Evolutionary conservation across 139 green algal species (phyloP).

Genomic region (Closterium sp.): DNA sequence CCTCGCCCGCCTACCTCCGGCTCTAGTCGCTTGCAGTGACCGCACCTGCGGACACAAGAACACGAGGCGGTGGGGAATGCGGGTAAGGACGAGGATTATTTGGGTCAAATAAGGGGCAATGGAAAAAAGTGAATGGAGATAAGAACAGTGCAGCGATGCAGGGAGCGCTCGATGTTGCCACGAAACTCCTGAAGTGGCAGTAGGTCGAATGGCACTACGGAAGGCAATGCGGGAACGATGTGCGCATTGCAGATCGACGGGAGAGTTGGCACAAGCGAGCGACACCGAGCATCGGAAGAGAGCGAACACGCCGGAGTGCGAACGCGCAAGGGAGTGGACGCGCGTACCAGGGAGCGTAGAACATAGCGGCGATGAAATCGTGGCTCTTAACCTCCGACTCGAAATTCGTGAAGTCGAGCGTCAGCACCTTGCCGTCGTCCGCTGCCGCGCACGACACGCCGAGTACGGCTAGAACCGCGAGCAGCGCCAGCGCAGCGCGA

Average conservation of each 20-base stretch:
- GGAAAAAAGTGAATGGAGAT: too few relatives aligned
- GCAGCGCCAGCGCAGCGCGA: background rate
- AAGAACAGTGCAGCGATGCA: background rate
- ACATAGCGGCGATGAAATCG: slow-evolving; percentile 52
- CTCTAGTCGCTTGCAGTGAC: background rate
- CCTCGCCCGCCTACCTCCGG: background rate
- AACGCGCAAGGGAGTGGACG: too few relatives aligned
- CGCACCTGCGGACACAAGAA: background rate
- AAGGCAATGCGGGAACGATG: background rate
- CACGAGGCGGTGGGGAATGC: background rate
- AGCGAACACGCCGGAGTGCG: too few relatives aligned
- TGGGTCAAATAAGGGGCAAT: too few relatives aligned
- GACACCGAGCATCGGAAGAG: background rate
- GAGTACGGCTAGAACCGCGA: background rate
- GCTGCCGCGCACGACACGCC: background rate
- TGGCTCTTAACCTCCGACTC: slow-evolving; percentile 54
- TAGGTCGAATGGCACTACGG: background rate
- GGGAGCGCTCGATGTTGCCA: background rate
- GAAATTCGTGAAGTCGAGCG: slow-evolving; percentile 51
- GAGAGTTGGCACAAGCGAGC: too few relatives aligned
- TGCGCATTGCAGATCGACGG: too few relatives aligned
- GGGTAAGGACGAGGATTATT: background rate
- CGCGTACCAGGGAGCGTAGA: slow-evolving; percentile 67
- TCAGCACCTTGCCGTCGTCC: slow-evolving; percentile 1
- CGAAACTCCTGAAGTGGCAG: background rate